These are phyloP conservation scores for Panellus pusillus DNA, from an alignment of 768 basidiomycete species.

Conservation along the genomic window DNA sequence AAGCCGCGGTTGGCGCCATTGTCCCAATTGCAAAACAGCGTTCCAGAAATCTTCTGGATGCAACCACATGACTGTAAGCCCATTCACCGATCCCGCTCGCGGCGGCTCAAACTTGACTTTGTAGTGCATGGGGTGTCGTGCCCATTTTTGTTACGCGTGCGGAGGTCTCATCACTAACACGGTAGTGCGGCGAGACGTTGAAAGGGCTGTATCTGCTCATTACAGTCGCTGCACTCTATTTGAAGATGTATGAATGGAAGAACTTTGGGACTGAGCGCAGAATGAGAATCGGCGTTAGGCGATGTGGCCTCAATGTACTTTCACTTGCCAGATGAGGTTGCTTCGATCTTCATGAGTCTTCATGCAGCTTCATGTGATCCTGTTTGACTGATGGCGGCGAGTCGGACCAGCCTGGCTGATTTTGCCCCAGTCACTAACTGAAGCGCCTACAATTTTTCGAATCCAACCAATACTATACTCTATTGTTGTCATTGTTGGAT, in stretches of 20 bases:
- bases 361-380: too few species aligned
- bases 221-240: conserved; percentile 36
- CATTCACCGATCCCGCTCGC: not conserved
- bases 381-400: too few species aligned
- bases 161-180: conserved; percentile 46
- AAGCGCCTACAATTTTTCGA: too few species aligned
- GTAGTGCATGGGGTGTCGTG: conserved; percentile 61
- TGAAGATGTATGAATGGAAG: conserved; percentile 23
- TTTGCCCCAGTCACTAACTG: too few species aligned
- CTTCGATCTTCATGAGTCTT: too few species aligned
- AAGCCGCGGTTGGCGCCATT: conserved; percentile 61
- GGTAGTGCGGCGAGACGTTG: conserved; percentile 32
- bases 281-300: too few species aligned
- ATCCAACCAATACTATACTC: too few species aligned
- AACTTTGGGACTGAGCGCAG: too few species aligned
- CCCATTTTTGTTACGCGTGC: conserved; percentile 58
- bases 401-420: too few species aligned
- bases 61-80: conserved; percentile 58
- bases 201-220: conserved; percentile 30
- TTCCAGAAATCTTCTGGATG: conserved; percentile 54
- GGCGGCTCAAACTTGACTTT: not conserved
- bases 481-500: too few species aligned
- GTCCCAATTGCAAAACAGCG: conserved; percentile 58
- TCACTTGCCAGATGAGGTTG: too few species aligned
- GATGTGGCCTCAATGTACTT: too few species aligned